These are phyloP conservation scores for Fusarium succisae DNA, from an alignment of 2,329 filamentous ascomycete species.

Conservation along the genomic window DNA sequence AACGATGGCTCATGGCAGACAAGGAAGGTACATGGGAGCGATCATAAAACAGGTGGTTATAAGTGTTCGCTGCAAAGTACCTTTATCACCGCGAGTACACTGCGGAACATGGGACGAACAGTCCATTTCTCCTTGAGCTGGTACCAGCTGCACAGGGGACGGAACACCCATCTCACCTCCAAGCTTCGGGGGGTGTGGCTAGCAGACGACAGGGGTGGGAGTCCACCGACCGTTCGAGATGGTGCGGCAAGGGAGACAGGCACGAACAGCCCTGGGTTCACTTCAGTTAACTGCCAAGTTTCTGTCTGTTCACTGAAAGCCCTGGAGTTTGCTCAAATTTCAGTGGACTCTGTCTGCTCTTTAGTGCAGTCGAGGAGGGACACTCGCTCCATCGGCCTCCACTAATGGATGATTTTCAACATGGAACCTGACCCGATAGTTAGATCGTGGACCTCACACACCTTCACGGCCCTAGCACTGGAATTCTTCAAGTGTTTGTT, in stretches of 20 bases:
- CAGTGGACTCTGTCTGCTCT: conserved; percentile 4
- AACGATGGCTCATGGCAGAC: conserved; percentile 34
- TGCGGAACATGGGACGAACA: conserved; percentile 38
- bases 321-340: neutral
- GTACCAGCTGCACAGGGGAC: conserved; percentile 32
- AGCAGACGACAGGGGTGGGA: conserved; percentile 16
- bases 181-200: conserved; percentile 22
- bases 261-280: neutral
- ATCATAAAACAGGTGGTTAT: conserved; percentile 13
- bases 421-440: conserved; percentile 11
- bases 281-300: conserved; percentile 9
- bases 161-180: neutral
- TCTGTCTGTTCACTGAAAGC: neutral
- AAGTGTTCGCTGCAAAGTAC: conserved; percentile 13
- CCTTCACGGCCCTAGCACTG: neutral
- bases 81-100: conserved; percentile 1
- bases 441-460: conserved; percentile 13
- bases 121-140: conserved; percentile 10
- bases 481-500: conserved; percentile 24
- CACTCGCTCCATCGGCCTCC: conserved; percentile 3
- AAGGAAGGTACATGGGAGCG: conserved; percentile 24
- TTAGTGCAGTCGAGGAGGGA: neutral
- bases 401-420: conserved; percentile 30
- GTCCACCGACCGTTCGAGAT: conserved; percentile 28
- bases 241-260: conserved; percentile 39